These are phyloP conservation scores for Candolleomyces efflorescens DNA, from an alignment of 768 basidiomycete genomes.

Conservation along the genomic window DNA sequence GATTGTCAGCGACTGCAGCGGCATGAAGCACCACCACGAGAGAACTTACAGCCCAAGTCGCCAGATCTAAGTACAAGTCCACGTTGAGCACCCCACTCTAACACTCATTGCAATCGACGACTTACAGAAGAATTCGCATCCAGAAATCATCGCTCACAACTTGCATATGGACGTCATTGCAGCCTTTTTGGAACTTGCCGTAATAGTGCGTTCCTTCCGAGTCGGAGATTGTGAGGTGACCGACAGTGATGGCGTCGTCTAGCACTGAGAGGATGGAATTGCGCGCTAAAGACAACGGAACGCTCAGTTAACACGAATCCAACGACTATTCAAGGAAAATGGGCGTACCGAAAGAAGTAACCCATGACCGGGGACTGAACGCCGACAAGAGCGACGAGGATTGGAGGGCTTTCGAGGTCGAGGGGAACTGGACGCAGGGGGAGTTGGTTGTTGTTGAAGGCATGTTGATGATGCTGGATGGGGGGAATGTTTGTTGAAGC, in stretches of 20 bases:
- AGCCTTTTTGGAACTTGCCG: conserved; percentile 52
- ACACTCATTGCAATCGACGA: conserved; percentile 7
- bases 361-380: conserved; percentile 46
- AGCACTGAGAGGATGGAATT: conserved; percentile 57
- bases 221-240: conserved; percentile 60
- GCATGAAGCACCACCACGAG: not conserved
- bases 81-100: too few relatives aligned
- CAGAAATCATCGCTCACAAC: conserved; percentile 62
- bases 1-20: conserved; percentile 6
- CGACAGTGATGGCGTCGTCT: conserved; percentile 52
- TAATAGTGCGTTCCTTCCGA: conserved; percentile 56
- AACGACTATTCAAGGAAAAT: conserved; percentile 2
- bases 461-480: not conserved
- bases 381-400: conserved; percentile 41
- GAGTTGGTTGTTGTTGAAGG: conserved; percentile 20
- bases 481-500: not conserved
- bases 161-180: conserved; percentile 56
- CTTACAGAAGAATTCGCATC: conserved; percentile 61
- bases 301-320: not conserved
- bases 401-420: conserved; percentile 40
- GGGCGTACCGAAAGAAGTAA: conserved; percentile 42
- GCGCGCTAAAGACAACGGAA: conserved; percentile 38
- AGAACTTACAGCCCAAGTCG: conserved; percentile 61
- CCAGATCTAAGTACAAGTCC: conserved; percentile 35
- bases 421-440: conserved; percentile 38